Evolutionary conservation across 495 filamentous ascomycete species (phyloP), one percentile per base, ranked within the genome.

Genomic region (Filosporella fistucella): DNA sequence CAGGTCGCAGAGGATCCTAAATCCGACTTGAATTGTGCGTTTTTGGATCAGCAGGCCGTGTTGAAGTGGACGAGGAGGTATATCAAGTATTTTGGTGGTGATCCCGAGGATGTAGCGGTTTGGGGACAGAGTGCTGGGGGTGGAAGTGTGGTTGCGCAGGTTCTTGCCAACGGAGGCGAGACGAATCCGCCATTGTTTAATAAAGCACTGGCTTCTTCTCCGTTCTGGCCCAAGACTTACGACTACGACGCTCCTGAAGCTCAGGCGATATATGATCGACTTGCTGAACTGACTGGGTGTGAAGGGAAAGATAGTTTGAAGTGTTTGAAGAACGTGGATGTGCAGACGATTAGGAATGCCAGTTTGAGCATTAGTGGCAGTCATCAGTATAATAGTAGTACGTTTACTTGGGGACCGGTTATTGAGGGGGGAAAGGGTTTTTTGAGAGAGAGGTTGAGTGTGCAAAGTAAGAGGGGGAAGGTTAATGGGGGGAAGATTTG

Each of bases 111-210:
- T 42, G 77, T 90, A 24, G 90, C 84, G 1, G 72, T 90, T n/a
- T 74, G 77, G 52, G 88, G 87, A 11, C 80, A 88, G 48, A 82
- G 77, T 6, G 84, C 86, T 8, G 86, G 86, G 23, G 85, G 69
- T 5, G 82, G 80, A 0, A 73, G 69, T 4, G 77, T 87, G 38
- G 65, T 86, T 57, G 80, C 85, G 47, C 84, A 86, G 47, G 71
- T 86, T 30, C 82, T 78, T 8, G 75, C 76, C 0, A 69, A 74
- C 45, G 74, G 76, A 35, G 49, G 49, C 1, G 34, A 38, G 13
- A 58, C 42, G 58, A 58, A 26, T 54, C 70, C 28, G 8, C 39
- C 39, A 18, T 37, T 57, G 10, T 78, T 78, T 54, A 56, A 47
- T 11, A 75, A 76, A 51, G 80, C 78, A 0, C 67, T 82, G n/a